Base-by-base conservation (phyloP, 768 basidiomycete species). In the Leccinum disarticulatum region DNA sequence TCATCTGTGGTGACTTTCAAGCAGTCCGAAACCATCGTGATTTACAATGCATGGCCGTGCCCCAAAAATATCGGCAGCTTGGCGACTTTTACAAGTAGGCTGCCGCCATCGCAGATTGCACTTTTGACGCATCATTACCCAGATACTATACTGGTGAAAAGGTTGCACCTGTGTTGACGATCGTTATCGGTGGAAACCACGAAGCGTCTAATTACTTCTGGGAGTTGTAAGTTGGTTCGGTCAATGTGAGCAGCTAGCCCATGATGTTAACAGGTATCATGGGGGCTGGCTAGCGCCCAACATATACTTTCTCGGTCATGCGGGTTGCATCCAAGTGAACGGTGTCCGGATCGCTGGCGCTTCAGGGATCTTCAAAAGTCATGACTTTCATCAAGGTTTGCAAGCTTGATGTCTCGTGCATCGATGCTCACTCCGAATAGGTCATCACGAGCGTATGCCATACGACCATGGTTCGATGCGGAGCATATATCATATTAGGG, bases 171-270 rank as follows among this genome's bases (percentile, higher is more conserved):
- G 73, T 96, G 4, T 74, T 96, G 71, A 99, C 97, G 0, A 79
- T 99, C 13, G 86, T 98, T 52, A 97, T 98, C 68, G 97, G 97
- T 15, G 97, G 97, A 9, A 98, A 98, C 70, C 97, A 98, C 72
- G 97, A 98, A 75, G 93, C 93, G 2, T 95, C 92, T 22, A 97
- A 95, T 66, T 97, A 98, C 70, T 80, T 98, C 77, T 95, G 93
- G 89, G 97, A 99, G 73, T 75, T 97, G 92, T 93, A 68, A 74
- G 90, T 77, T 30, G 2, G 19, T 19, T 38, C 38, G 5, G 33
- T 10, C n/a, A 9, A 10, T 9, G 9, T 33, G 13, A 59, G 52
- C 54, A n/a, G 38, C 38, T 47, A 53, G 52, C 55, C 52, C 36
- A 63, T 52, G 22, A 56, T 27, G 19, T 66, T 31, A 28, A 43